Evolutionary conservation across 345 rosid genomes (phyloP), one percentile per base, ranked within the genome.

Genomic region (Arabidopsis suecica): DNA sequence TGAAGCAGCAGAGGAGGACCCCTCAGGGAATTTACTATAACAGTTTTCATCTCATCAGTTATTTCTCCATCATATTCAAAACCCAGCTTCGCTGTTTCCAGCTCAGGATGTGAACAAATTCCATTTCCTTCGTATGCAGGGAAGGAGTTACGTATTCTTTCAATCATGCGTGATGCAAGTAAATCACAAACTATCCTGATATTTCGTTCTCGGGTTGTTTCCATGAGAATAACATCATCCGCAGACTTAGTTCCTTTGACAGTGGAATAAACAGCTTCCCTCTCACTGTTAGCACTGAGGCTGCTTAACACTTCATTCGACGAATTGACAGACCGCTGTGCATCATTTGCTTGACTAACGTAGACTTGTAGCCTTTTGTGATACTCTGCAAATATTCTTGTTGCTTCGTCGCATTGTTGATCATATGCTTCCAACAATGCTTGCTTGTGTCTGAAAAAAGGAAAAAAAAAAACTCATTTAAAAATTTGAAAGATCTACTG

Each of bases 61-160:
- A 90, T 69, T 75, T 90, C 93, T 62, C 92, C 93, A 79, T 88
- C 92, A 75, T 85, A 88, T 69, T 90, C 97, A 86, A 90, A 86
- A 65, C 93, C 91, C 69, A 95, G 54, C 81, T 89, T 90, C 45
- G 87, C 80, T 58, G 88, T 87, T 81, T 92, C 97, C 51, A 80
- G 34, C 68, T 92, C 97, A 72, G 96, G 90, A 82, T 79, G 83
- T 54, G 69, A 82, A 84, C 86, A 96, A 70, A 94, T 85, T 69
- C 97, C 97, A 76, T 68, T 77, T 75, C 99, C 99, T 84, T 94
- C 99, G 51, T 88, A 91, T 48, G 97, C 97, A 63, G 97, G 98
- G 75, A 94, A 94, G 28, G 92, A 84, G 74, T 54, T 71, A 55
- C 84, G 85, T 68, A 94, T 84, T 70, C 79, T 90, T 63, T 92